Percentiles rank a stretch among this genome's conserved stretches.
Conservation (phyloP, 1,284 basidiomycete species). For the Irpex sp. region DNA sequence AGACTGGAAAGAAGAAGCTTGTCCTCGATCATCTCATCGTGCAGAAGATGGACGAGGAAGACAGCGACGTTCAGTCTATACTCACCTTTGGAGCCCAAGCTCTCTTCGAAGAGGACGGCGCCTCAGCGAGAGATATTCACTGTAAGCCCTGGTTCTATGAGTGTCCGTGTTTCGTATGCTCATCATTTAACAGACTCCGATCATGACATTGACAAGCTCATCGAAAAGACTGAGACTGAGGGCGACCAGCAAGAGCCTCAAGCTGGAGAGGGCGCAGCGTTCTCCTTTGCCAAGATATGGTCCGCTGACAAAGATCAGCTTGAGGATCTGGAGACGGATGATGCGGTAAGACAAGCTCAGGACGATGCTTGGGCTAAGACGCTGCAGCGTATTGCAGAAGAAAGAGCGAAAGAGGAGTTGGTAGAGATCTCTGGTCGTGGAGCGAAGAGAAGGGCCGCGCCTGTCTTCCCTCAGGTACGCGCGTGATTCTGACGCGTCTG, state of each 20-base stretch:
- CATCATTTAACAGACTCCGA: slow-evolving; percentile 56
- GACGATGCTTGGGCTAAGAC: slow-evolving; percentile 78
- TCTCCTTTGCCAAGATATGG: slow-evolving; percentile 89
- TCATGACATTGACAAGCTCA: slow-evolving; percentile 76
- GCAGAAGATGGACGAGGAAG: slow-evolving; percentile 85
- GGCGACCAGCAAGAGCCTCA: slow-evolving; percentile 50
- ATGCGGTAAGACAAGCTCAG: slow-evolving; percentile 39
- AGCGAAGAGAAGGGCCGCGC: slow-evolving; percentile 64
- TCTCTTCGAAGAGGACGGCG: slow-evolving; percentile 62
- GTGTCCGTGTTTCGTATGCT: not conserved
- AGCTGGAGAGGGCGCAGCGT: slow-evolving; percentile 45
- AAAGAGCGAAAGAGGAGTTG: slow-evolving; percentile 41
- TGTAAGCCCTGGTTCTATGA: slow-evolving; percentile 47
- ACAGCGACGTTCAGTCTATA: slow-evolving; percentile 76
- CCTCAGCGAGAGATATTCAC: slow-evolving; percentile 57
- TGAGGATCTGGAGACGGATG: slow-evolving; percentile 59
- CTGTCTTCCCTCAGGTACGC: slow-evolving; percentile 48
- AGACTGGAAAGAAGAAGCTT: slow-evolving; percentile 87
- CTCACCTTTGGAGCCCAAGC: slow-evolving; percentile 81
- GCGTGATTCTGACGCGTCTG: not conserved
- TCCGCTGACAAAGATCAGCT: slow-evolving; percentile 68
- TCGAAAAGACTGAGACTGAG: slow-evolving; percentile 79
- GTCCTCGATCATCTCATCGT: slow-evolving; percentile 90
- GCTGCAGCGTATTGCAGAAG: slow-evolving; percentile 58
- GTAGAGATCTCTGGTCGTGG: slow-evolving; percentile 63